Base-by-base conservation (phyloP, 1,139 yeast genomes). In the Saccharomyces hybrid region DNA sequence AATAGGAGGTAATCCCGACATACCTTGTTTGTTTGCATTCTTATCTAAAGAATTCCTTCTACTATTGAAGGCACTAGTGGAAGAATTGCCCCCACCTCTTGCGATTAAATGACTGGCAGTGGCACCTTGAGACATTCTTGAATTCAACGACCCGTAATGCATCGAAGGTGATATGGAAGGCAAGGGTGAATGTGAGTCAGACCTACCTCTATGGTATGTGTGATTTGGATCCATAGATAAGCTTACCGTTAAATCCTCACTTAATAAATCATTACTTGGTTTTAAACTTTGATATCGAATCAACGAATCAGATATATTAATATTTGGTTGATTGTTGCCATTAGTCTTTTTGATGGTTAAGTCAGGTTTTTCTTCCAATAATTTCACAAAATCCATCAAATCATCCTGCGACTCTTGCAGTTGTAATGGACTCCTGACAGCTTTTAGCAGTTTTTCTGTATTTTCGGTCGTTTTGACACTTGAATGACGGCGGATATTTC, bases 331-430 rank as follows among this genome's bases (percentile, higher is more conserved):
- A 16, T 63, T 57, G 7, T 49, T 54, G 1, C 53, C 38, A 58
- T 65, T 77, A 56, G 56, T 74, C 63, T 61, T 78, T 60, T 64
- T 82, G 66, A 59, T 75, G 75, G 75, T 78, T 4, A 82, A 76
- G 54, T 80, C 82, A 49, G 81, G 84, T 53, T 82, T 78, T 51
- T 86, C 82, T 61, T 93, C 97, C 51, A 91, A 80, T 81, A 89
- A 77, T 59, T 83, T 79, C 52, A 91, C 88, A 73, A 91, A 91
- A 54, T 86, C 89, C 55, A 86, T 81, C 28, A 90, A 76, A 62
- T 87, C 96, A 56, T 87, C 90, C 60, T 24, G 84, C 51, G 51
- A 52, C 52, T 58, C 62, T n/a, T 60, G 52, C 2, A 60, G 56
- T 29, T 52, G 41, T 34, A 59, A 56, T 12, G 53, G 48, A 2